A percentile compares a stretch with the other conserved stretches of the same genome.
Conservation (phyloP, 2,329 filamentous ascomycete genomes). For the Xylariomycetidae sp. region DNA sequence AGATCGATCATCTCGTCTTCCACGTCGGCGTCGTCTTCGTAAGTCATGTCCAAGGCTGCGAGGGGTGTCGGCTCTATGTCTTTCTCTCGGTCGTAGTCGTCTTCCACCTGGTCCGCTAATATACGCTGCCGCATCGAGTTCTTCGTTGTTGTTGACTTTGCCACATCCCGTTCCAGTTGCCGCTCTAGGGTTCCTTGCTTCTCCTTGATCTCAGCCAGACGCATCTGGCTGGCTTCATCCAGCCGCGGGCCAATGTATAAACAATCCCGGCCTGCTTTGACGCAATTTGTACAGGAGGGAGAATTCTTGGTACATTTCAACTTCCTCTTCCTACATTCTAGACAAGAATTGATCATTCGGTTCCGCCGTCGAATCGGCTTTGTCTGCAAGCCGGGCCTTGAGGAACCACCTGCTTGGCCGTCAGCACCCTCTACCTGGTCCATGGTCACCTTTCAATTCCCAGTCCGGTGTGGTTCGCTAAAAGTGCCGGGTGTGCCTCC, state of each 20-base stretch:
- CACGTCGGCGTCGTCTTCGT: conserved; percentile 57
- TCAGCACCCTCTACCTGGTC: too few relatives aligned
- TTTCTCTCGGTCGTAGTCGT: conserved; percentile 55
- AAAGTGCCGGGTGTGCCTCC: not conserved
- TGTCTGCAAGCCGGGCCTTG: conserved; percentile 16
- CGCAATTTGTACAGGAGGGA: conserved; percentile 66
- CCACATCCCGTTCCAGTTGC: conserved; percentile 64
- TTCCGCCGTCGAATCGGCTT: conserved; percentile 54
- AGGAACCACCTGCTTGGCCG: too few relatives aligned
- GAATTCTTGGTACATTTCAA: conserved; percentile 69
- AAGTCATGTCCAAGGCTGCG: conserved; percentile 61
- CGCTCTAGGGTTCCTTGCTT: conserved; percentile 69
- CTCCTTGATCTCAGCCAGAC: conserved; percentile 73
- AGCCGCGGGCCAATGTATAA: conserved; percentile 63
- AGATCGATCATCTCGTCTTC: conserved; percentile 64
- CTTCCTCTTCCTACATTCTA: conserved; percentile 70
- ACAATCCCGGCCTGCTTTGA: conserved; percentile 48
- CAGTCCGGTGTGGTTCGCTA: conserved; percentile 1
- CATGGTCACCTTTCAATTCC: conserved; percentile 11
- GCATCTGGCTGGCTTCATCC: conserved; percentile 65
- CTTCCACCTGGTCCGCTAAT: conserved; percentile 47
- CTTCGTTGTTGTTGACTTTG: conserved; percentile 35
- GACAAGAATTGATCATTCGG: conserved; percentile 64
- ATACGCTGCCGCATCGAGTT: conserved; percentile 31
- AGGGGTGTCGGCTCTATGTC: conserved; percentile 59